Evolutionary conservation across 2,329 filamentous ascomycete genomes (phyloP).

Genomic region (Nannizzia gypsea): DNA sequence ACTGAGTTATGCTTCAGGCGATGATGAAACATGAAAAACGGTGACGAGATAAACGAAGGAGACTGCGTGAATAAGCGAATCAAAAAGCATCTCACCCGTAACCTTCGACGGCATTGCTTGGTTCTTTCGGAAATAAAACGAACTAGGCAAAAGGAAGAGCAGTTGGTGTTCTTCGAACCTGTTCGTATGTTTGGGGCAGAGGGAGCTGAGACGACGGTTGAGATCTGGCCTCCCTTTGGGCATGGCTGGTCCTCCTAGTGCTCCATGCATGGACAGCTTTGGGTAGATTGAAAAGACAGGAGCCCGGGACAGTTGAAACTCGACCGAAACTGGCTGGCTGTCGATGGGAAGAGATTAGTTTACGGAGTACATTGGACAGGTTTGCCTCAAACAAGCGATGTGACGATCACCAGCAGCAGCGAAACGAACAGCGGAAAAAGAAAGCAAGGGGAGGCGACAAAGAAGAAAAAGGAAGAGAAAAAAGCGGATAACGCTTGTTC

Average conservation of each 20-base stretch:
- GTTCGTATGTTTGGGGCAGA: neutral
- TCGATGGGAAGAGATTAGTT: neutral
- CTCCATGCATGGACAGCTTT: neutral
- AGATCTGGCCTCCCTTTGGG: neutral
- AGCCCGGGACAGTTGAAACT: neutral
- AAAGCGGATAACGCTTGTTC: slow-evolving; percentile 2
- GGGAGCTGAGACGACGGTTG: too few relatives aligned
- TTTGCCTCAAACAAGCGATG: neutral
- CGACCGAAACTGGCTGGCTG: neutral
- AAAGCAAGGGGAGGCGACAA: neutral
- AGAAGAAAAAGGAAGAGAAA: neutral
- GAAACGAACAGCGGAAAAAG: slow-evolving; percentile 2
- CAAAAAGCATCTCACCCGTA: neutral
- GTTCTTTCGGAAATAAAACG: slow-evolving; percentile 1
- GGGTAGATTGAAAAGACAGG: neutral
- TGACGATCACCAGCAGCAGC: neutral
- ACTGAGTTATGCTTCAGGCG: neutral
- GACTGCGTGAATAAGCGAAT: slow-evolving; percentile 2
- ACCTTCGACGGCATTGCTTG: neutral
- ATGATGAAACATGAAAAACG: neutral
- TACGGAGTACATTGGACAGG: neutral
- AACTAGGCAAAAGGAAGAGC: neutral
- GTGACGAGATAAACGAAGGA: neutral
- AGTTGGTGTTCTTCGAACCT: neutral
- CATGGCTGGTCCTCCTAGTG: neutral